Percentiles rank a stretch among this genome's conserved stretches.
Evolutionary conservation across 345 rosid species (phyloP).

Genomic region (Eucalyptus caleyi): DNA sequence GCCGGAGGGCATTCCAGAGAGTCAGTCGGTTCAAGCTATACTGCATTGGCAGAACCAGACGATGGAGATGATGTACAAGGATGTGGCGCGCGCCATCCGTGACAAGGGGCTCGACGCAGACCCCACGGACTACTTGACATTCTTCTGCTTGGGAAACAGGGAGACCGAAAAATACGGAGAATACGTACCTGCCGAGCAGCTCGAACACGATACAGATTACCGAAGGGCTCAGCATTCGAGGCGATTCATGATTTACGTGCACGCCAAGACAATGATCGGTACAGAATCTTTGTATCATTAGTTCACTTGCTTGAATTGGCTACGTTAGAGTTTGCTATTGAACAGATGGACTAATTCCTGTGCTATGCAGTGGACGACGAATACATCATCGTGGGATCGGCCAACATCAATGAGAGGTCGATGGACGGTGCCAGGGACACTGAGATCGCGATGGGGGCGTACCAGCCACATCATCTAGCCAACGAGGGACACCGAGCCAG

Average conservation of each 20-base stretch:
- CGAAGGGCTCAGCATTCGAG: slow-evolving; percentile 30
- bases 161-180: slow-evolving; percentile 14
- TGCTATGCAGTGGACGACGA: slow-evolving; percentile 28
- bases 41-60: slow-evolving; percentile 40
- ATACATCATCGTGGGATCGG: slow-evolving; percentile 35
- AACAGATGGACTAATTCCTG: background rate
- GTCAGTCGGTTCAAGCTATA: slow-evolving; percentile 36
- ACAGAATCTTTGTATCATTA: background rate
- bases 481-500: slow-evolving; percentile 4
- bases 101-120: slow-evolving; percentile 21
- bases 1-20: slow-evolving; percentile 48
- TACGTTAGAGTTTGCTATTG: background rate
- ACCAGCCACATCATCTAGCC: slow-evolving; percentile 23
- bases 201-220: slow-evolving; percentile 24
- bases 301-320: background rate
- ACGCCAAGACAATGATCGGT: slow-evolving; percentile 54
- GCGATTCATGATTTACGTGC: slow-evolving; percentile 50
- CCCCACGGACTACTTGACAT: slow-evolving; percentile 33
- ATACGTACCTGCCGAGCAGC: slow-evolving; percentile 13
- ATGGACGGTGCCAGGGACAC: slow-evolving; percentile 45
- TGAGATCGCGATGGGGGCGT: slow-evolving; percentile 44
- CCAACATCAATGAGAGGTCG: slow-evolving; percentile 44
- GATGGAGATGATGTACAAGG: slow-evolving; percentile 48
- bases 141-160: slow-evolving; percentile 43
- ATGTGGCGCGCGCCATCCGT: slow-evolving; percentile 16